These are phyloP conservation scores for Lichtheimia corymbifera DNA, from an alignment of 371 early-diverging fungal genomes.

Conservation along the genomic window DNA sequence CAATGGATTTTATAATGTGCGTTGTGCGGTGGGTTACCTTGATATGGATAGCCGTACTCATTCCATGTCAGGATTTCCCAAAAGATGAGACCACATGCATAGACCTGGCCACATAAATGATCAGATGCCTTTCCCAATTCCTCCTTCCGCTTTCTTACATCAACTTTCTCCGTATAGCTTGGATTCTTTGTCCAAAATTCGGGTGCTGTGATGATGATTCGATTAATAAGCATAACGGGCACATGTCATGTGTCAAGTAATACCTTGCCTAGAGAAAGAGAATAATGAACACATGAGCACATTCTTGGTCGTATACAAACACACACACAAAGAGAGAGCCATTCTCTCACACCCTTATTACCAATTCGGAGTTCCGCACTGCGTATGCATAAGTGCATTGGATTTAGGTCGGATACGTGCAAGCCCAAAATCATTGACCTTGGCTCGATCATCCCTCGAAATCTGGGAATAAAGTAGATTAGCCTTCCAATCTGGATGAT, in stretches of 20 bases:
- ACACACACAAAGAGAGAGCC: too few relatives aligned
- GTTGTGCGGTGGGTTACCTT: conserved; percentile 41
- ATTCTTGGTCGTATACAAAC: not conserved
- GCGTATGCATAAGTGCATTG: conserved; percentile 69
- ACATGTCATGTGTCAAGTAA: not conserved
- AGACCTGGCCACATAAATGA: conserved; percentile 33
- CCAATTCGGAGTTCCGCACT: conserved; percentile 82
- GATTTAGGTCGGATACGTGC: conserved; percentile 73
- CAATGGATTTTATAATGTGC: not conserved
- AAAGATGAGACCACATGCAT: conserved; percentile 76
- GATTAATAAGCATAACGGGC: not conserved
- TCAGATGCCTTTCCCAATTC: too few relatives aligned
- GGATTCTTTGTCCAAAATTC: conserved; percentile 76
- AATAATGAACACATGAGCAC: not conserved
- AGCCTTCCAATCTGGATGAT: not conserved
- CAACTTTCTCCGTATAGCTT: conserved; percentile 73
- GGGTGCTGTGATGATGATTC: conserved; percentile 48
- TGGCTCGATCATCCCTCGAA: conserved; percentile 67
- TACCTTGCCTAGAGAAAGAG: not conserved
- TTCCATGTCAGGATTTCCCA: conserved; percentile 84
- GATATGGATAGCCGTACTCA: conserved; percentile 72
- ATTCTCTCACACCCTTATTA: conserved; percentile 30
- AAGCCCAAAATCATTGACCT: conserved; percentile 83
- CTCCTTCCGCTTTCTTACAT: conserved; percentile 22
- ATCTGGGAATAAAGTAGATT: conserved; percentile 33